phyloP scores from a whole-genome alignment of 176 grass and related monocot genomes.

The Aegilops umbellulata region DNA sequence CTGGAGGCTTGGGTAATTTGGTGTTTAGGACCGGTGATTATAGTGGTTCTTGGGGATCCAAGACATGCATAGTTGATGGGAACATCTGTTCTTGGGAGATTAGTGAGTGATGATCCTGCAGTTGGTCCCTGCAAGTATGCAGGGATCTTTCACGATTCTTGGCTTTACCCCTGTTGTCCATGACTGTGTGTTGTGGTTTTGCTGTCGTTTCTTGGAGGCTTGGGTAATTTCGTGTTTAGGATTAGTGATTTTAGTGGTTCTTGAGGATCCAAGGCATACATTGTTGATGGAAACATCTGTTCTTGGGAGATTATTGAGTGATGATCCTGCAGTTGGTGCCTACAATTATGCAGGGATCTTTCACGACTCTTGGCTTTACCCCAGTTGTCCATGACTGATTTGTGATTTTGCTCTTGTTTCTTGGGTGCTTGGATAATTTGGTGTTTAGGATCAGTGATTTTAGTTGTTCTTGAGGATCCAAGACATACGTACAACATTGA shows the following conservation, averaged over 20 bases:
- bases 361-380: neutral
- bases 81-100: neutral
- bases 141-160: slow-evolving; percentile 14
- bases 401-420: neutral
- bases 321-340: neutral
- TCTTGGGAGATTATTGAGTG: neutral
- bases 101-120: neutral
- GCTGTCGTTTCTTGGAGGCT: neutral
- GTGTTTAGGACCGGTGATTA: neutral
- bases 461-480: neutral
- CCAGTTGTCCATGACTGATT: neutral
- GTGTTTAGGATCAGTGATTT: neutral
- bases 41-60: neutral
- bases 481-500: neutral
- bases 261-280: neutral
- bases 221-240: slow-evolving; percentile 9
- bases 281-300: neutral
- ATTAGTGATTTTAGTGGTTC: neutral
- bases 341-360: slow-evolving; percentile 1
- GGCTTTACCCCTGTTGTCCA: neutral
- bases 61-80: neutral
- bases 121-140: neutral
- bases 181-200: neutral
- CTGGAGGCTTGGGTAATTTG: neutral
- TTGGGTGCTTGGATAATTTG: neutral